These are phyloP conservation scores for Rubus idaeus DNA, from an alignment of 306 rosid genomes.

Conservation along the genomic window DNA sequence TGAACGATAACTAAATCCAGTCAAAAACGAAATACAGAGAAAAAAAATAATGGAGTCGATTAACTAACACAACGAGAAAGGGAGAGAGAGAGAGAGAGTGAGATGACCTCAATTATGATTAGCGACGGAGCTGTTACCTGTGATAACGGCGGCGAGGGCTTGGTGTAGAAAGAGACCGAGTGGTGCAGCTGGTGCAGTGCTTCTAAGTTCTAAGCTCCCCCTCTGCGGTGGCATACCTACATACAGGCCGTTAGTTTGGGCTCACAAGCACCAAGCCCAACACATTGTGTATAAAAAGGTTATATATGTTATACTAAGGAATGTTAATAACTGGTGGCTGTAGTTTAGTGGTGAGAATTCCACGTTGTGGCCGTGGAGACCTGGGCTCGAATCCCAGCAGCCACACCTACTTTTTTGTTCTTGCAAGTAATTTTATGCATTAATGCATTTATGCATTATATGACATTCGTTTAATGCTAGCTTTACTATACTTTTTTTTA, in stretches of 20 bases:
- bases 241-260: not conserved
- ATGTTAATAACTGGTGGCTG: not conserved
- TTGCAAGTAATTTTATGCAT: no score
- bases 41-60: not conserved
- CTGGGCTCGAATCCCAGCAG: constrained; percentile 20
- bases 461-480: no score
- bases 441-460: no score
- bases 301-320: no score
- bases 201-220: not conserved
- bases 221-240: no score
- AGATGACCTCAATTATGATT: not conserved
- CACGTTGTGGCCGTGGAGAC: constrained; percentile 13
- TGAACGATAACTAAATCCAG: not conserved
- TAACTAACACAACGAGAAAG: not conserved
- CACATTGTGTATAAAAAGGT: not conserved
- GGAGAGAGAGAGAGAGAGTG: not conserved
- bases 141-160: constrained; percentile 6
- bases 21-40: not conserved
- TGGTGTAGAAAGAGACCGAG: not conserved
- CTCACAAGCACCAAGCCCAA: not conserved
- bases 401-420: not conserved
- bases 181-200: not conserved
- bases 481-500: no score
- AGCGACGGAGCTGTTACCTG: not conserved
- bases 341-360: constrained; percentile 17